Percentiles rank a stretch among this genome's conserved stretches.
These are phyloP conservation scores for Pseudohalonectria lignicola DNA, from an alignment of 2,329 filamentous ascomycete genomes.

Conservation along the genomic window DNA sequence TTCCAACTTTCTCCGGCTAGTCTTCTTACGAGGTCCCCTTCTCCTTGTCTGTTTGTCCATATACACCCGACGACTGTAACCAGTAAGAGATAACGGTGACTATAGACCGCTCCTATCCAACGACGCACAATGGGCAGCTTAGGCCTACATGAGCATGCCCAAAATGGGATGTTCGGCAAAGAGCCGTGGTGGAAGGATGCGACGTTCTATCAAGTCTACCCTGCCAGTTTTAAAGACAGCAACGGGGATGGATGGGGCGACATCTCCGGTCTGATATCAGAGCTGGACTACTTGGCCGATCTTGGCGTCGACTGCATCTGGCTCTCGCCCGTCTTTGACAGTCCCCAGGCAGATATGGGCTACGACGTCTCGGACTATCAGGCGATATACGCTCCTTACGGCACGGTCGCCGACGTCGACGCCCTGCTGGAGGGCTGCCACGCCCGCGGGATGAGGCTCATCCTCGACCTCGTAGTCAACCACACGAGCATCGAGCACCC, in stretches of 20 bases:
- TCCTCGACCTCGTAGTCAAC: slow-evolving; percentile 69
- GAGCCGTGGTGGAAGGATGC: slow-evolving; percentile 5
- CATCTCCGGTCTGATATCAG: slow-evolving; percentile 51
- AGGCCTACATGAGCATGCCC: neutral
- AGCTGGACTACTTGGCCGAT: slow-evolving; percentile 52
- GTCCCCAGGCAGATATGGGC: slow-evolving; percentile 45
- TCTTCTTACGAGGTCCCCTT: too few relatives aligned
- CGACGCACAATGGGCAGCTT: neutral
- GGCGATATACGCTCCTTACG: slow-evolving; percentile 41
- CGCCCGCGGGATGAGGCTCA: slow-evolving; percentile 53
- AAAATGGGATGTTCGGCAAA: neutral
- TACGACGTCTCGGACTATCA: slow-evolving; percentile 59
- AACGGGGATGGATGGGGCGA: slow-evolving; percentile 55
- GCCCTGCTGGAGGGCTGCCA: slow-evolving; percentile 48
- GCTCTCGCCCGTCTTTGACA: slow-evolving; percentile 41
- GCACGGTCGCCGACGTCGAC: slow-evolving; percentile 55
- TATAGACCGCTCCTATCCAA: too few relatives aligned
- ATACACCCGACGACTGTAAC: too few relatives aligned
- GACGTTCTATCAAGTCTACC: slow-evolving; percentile 28
- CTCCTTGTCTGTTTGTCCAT: too few relatives aligned
- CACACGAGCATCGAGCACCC: slow-evolving; percentile 63
- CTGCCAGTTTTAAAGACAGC: slow-evolving; percentile 46
- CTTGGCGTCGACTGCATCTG: slow-evolving; percentile 54
- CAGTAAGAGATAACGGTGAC: too few relatives aligned
- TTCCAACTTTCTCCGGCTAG: too few relatives aligned